Evolutionary conservation across 768 basidiomycete species (phyloP), one percentile per base, ranked within the genome.

Genomic region (Tephrocybe rancida): DNA sequence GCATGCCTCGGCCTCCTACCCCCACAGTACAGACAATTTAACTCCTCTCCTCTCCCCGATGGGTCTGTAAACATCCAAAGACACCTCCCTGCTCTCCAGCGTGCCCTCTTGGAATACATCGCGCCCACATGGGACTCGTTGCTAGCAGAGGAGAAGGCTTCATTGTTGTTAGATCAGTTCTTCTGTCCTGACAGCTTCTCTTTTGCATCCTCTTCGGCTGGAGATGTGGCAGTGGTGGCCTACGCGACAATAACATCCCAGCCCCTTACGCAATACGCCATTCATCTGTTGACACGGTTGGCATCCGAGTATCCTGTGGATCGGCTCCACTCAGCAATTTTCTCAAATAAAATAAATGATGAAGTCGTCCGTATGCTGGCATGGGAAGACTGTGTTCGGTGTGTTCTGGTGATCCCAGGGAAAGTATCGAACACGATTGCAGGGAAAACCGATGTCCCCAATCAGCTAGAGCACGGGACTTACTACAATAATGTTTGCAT

Each of bases 321-420:
- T 58, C 75, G 85, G 42, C 67, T 94, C 27, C 82, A 87, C 64
- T 61, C 66, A n/a, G 72, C 79, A 10, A 62, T 87, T 16, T 84
- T 80, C 62, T 57, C 49, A 4, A 52, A 41, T 26, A 44, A 61
- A 16, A 71, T 44, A 59, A 56, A 2, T 42, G 44, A 38, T 49
- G 35, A 5, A 5, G 42, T 57, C 24, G 69, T 67, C 52, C 66
- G 65, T 35, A 70, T 66, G 27, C 61, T 80, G 19, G 61, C 64
- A 41, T 97, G 95, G 95, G 88, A 91, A 58, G 88, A 93, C 59
- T 84, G 79, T 58, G 81, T 95, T 21, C 82, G 81, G 27, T 79
- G 82, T 53, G 48, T 86, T 2, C 74, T 86, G 45, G 75, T 82
- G 14, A 69, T 95, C 7, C 93, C 95, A 29, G 74, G 75, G n/a